These are phyloP conservation scores for Hypomyces rosellus DNA, from an alignment of 2,329 filamentous ascomycete genomes.

Conservation along the genomic window DNA sequence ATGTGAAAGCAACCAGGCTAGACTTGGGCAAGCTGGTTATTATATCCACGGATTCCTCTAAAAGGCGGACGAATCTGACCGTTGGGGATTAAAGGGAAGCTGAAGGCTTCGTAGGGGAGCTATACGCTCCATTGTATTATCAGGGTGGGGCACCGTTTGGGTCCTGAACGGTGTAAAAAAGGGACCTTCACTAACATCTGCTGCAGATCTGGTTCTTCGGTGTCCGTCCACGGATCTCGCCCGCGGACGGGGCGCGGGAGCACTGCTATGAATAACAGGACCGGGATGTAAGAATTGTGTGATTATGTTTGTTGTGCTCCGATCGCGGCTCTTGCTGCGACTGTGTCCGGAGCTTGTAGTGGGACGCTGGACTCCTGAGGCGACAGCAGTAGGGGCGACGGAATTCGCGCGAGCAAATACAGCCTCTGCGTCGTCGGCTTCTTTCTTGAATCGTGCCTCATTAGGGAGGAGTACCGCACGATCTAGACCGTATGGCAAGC, in stretches of 20 bases:
- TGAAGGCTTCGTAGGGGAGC: slow-evolving; percentile 19
- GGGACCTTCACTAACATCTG: slow-evolving; percentile 10
- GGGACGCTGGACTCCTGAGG: slow-evolving; percentile 24
- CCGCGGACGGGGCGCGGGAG: slow-evolving; percentile 13
- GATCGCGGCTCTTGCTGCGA: slow-evolving; percentile 34
- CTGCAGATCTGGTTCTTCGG: slow-evolving; percentile 24
- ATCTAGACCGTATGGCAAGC: slow-evolving; percentile 60
- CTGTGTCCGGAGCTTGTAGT: slow-evolving; percentile 23
- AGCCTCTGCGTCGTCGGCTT: slow-evolving; percentile 42
- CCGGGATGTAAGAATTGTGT: slow-evolving; percentile 44
- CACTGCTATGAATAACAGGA: slow-evolving; percentile 31
- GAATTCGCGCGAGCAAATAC: slow-evolving; percentile 32
- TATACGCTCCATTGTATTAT: slow-evolving; percentile 23
- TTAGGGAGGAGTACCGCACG: slow-evolving; percentile 54
- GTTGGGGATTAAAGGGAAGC: slow-evolving; percentile 17
- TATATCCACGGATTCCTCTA: slow-evolving; percentile 16
- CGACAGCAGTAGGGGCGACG: slow-evolving; percentile 25
- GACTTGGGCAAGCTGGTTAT: not conserved
- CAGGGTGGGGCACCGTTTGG: slow-evolving; percentile 21
- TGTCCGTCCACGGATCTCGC: slow-evolving; percentile 10
- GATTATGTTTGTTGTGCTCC: slow-evolving; percentile 36
- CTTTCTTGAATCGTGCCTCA: slow-evolving; percentile 48
- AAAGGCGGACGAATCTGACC: slow-evolving; percentile 21
- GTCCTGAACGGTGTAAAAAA: slow-evolving; percentile 11
- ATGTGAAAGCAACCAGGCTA: too few relatives aligned